phyloP scores from a whole-genome alignment of 352 stramenopile species.

The Phytophthora pluvialis region DNA sequence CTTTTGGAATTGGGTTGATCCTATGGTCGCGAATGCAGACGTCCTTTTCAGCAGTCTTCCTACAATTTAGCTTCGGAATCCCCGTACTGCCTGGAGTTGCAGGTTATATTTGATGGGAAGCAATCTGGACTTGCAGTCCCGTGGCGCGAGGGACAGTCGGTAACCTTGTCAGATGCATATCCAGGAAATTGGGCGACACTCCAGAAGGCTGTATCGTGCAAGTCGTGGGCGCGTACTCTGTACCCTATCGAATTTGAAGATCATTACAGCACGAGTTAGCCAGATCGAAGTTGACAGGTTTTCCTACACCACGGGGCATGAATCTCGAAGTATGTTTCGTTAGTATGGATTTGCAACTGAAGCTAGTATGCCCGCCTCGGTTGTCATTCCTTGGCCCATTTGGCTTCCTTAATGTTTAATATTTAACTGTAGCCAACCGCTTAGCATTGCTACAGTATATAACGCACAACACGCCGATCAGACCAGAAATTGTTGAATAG shows the following conservation, averaged over 20 bases:
- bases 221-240: neutral
- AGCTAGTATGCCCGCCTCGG: no score
- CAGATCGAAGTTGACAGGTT: no score
- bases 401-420: no score
- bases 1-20: conserved; percentile 25
- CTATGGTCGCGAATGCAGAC: neutral
- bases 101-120: neutral
- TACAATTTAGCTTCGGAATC: neutral
- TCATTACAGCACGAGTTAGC: neutral
- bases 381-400: no score
- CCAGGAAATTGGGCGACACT: neutral
- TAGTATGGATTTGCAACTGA: no score
- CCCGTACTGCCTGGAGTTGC: neutral
- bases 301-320: no score
- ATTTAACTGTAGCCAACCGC: no score
- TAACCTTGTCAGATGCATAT: neutral
- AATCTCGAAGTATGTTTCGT: no score
- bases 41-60: neutral
- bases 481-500: no score
- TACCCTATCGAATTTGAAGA: conserved; percentile 5
- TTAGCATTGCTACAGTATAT: no score
- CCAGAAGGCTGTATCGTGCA: neutral
- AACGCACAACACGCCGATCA: no score
- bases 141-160: neutral
- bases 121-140: neutral